Evolutionary conservation across 2,329 filamentous ascomycete genomes (phyloP), one percentile per base, ranked within the genome.

Genomic region (Penicillium freii): DNA sequence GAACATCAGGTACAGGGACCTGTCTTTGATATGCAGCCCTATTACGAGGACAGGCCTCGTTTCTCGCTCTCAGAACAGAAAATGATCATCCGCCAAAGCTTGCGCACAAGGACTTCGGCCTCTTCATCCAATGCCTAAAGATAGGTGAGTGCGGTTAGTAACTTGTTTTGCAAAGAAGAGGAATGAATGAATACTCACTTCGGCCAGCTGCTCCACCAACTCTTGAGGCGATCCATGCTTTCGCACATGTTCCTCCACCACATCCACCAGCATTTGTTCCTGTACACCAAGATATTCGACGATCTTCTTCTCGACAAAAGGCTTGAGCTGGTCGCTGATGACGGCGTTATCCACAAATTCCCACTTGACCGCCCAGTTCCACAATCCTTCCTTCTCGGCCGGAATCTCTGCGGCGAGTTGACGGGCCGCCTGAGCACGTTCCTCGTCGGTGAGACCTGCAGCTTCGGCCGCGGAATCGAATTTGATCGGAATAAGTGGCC

Each of bases 271-370:
- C 78, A 97, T 87, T 77, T 97, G 91, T 74, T 99, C 94, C 76
- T 97, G 92, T 57, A 99, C 90, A 58, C 95, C 95, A 48, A 99
- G 83, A 68, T 94, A 95, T 75, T 99, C 94, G 59, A 99, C 88
- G 66, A 97, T 91, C 82, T 97, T 99, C 84, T 96, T 96, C 80
- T 96, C 92, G 56, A 97, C 91, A 77, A 97, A 99, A 31, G 93
- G 92, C 69, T 90, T 86, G 66, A 99, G 85, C 72, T 97, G 92
- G 62, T 95, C 90, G 59, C 86, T 84, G 58, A 97, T 85, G 42
- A 94, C 83, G 17, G 83, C 81, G 60, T 94, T 88, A 71, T 95
- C 90, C 72, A 99, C 82, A 75, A 87, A 91, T 51, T 95, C 89
- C 94, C 94, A 99, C 67, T 92, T 90, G 72, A 99, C 86, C 19